phyloP scores from a whole-genome alignment of 1,284 basidiomycete genomes.

The Microbotryum violaceum region DNA sequence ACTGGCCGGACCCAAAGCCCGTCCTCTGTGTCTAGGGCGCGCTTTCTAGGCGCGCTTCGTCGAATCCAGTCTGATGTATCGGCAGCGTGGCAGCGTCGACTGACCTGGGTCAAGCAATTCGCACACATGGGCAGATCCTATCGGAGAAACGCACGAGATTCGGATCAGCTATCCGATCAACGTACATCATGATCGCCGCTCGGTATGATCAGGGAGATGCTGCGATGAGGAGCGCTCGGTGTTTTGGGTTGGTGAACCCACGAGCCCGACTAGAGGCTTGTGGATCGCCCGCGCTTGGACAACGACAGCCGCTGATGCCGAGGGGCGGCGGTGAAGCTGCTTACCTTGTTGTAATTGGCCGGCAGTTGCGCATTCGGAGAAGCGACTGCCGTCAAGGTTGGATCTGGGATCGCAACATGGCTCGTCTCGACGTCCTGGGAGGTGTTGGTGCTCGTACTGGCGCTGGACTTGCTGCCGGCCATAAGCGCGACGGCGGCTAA shows the following conservation, averaged over 20 bases:
- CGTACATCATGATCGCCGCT: too few relatives aligned
- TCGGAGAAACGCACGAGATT: background rate
- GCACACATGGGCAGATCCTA: constrained; percentile 32
- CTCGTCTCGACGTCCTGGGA: background rate
- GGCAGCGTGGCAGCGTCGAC: background rate
- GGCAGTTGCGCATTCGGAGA: constrained; percentile 23
- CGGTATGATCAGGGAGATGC: background rate
- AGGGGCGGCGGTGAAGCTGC: background rate
- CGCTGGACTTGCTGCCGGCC: background rate
- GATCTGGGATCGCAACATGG: background rate
- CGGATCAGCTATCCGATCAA: background rate
- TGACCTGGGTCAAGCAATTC: constrained; percentile 32
- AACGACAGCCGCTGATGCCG: background rate
- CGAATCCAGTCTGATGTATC: background rate
- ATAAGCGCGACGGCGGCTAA: background rate
- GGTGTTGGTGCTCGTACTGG: background rate
- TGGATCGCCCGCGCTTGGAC: background rate
- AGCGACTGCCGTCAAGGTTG: constrained; percentile 14
- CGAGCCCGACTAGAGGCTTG: too few relatives aligned
- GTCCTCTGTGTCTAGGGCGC: too few relatives aligned
- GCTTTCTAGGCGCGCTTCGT: too few relatives aligned
- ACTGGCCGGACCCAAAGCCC: too few relatives aligned
- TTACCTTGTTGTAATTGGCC: constrained; percentile 26
- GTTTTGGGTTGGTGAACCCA: too few relatives aligned
- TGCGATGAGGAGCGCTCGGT: too few relatives aligned